These are phyloP conservation scores for Venturia nashicola DNA, from an alignment of 2,329 filamentous ascomycete species.

Conservation along the genomic window DNA sequence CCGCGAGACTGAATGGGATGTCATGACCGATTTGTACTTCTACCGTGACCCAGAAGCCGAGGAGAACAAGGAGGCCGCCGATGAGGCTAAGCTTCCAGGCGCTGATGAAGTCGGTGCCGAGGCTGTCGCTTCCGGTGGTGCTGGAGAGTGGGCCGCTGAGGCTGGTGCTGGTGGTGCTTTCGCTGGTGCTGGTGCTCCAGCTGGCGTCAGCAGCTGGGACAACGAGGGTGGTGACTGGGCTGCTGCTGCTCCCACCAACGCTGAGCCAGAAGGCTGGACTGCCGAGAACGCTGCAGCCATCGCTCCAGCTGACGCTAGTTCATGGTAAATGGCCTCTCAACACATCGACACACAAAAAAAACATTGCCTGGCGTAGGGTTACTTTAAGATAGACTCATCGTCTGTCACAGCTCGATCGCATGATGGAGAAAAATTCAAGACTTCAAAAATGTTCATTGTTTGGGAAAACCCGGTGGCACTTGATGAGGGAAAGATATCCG, in stretches of 20 bases:
- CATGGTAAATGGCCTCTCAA: conserved; percentile 32
- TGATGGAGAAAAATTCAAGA: neutral
- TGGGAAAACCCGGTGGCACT: conserved; percentile 42
- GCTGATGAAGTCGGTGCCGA: conserved; percentile 73
- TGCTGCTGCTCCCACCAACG: conserved; percentile 37
- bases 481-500: conserved; percentile 99
- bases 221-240: conserved; percentile 54
- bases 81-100: conserved; percentile 75
- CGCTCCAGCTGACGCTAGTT: conserved; percentile 14
- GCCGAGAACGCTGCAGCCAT: conserved; percentile 28
- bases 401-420: neutral
- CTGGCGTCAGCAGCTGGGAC: conserved; percentile 51
- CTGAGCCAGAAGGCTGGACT: conserved; percentile 18
- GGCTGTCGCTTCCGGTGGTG: conserved; percentile 70
- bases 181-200: conserved; percentile 46
- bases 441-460: neutral
- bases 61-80: conserved; percentile 88
- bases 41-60: conserved; percentile 99
- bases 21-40: conserved; percentile 99
- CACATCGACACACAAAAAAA: conserved; percentile 11
- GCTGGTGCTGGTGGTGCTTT: conserved; percentile 51
- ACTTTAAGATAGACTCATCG: conserved; percentile 10
- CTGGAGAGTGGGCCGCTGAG: conserved; percentile 78
- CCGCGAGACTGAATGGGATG: conserved; percentile 96
- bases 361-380: conserved; percentile 6